These are phyloP conservation scores for Chalciporus sp. DNA, from an alignment of 1,284 basidiomycete species.

Conservation along the genomic window DNA sequence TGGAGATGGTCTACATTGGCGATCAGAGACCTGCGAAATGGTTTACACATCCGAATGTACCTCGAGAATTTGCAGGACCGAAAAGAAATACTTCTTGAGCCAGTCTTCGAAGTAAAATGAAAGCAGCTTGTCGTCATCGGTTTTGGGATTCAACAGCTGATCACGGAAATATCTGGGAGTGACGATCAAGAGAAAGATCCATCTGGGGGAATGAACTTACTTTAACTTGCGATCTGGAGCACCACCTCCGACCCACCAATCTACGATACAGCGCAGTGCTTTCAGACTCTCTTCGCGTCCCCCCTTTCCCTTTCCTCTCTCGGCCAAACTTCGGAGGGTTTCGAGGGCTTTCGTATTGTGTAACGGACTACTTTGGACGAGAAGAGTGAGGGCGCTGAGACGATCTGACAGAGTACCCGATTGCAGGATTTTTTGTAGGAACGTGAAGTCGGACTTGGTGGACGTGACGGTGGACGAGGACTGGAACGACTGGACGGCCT, in stretches of 20 bases:
- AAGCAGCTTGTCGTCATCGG: conserved; percentile 77
- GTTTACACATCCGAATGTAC: conserved; percentile 37
- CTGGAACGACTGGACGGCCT: conserved; percentile 52
- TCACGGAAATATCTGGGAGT: conserved; percentile 84
- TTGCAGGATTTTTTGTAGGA: conserved; percentile 82
- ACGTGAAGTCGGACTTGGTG: conserved; percentile 67
- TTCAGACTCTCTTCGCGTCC: conserved; percentile 91
- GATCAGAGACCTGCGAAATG: conserved; percentile 12
- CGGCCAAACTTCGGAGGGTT: conserved; percentile 75
- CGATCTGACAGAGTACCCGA: conserved; percentile 93
- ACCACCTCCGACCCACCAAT: conserved; percentile 97
- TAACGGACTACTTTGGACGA: conserved; percentile 89
- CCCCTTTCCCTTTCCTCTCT: conserved; percentile 77
- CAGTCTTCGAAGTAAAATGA: conserved; percentile 96
- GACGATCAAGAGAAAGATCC: background rate
- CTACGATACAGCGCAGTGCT: conserved; percentile 87
- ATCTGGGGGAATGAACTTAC: conserved; percentile 44
- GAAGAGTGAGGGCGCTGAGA: conserved; percentile 88
- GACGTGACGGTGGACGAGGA: conserved; percentile 42
- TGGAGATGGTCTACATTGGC: conserved; percentile 66
- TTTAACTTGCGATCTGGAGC: conserved; percentile 81
- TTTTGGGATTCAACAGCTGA: conserved; percentile 73
- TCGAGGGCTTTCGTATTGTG: conserved; percentile 88
- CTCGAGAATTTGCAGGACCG: conserved; percentile 89
- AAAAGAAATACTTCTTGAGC: conserved; percentile 97